Evolutionary conservation across 176 grass and related monocot species (phyloP).

Genomic region (Alopecurus myosuroides): DNA sequence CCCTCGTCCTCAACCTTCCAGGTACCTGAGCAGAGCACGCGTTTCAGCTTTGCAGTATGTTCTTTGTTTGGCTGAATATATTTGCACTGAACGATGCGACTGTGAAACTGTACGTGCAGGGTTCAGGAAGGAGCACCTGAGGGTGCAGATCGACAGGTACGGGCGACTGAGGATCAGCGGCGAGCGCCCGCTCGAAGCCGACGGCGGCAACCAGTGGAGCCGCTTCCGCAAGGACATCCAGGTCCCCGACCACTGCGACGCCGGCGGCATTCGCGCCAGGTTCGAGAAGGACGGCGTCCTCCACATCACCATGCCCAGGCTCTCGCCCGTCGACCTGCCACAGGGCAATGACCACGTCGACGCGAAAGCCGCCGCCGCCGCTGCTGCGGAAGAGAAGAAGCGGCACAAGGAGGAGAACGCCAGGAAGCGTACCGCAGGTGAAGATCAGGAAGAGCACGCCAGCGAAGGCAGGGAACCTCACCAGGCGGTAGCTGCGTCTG

Average conservation of each 20-base stretch:
- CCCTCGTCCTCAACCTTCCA: constrained; percentile 29
- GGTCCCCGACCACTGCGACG: constrained; percentile 30
- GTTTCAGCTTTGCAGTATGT: neutral
- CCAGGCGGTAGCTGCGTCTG: neutral
- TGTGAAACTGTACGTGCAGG: neutral
- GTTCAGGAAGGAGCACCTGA: constrained; percentile 46
- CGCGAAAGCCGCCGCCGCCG: neutral
- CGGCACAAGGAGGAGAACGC: neutral
- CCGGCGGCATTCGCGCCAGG: neutral
- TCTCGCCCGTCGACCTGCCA: neutral
- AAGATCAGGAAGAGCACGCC: neutral
- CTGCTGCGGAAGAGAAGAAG: neutral
- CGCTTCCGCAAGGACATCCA: constrained; percentile 33
- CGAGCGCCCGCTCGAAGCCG: neutral
- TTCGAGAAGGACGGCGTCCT: constrained; percentile 28
- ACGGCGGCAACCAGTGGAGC: constrained; percentile 18
- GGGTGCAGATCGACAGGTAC: constrained; percentile 19
- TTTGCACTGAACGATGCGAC: neutral
- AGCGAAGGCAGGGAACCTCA: neutral
- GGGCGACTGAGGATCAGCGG: constrained; percentile 23
- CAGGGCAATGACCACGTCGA: neutral
- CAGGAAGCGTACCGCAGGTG: neutral
- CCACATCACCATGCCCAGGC: constrained; percentile 29
- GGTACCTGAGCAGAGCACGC: neutral
- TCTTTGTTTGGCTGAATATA: neutral